Base-by-base conservation (phyloP, 2,329 filamentous ascomycete genomes). In the Curvularia eragrostidis region DNA sequence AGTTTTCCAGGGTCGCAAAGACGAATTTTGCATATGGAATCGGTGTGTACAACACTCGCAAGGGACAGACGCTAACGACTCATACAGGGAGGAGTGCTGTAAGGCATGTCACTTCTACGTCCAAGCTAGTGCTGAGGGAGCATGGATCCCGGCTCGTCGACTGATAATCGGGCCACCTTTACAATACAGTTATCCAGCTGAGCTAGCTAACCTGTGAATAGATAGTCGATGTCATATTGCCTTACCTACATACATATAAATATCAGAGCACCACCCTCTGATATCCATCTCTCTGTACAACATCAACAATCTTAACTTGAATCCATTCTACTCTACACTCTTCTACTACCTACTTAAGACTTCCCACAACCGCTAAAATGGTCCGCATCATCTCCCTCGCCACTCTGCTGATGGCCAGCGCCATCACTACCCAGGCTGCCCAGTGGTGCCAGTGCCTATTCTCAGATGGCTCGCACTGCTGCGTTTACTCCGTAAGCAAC, bases 371-470 rank as follows among this genome's bases (percentile, higher is more conserved):
- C 46, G 42, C 51, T 9, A 48, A 28, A 26, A 49, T 54, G 52
- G 52, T 54, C 44, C 46, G 46, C 38, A 54, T 54, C n/a, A 15
- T 42, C 36, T 49, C 46, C n/a, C 15, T 43, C 52, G 36, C 36
- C n/a, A 34, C 52, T 42, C 26, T 54, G n/a, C n/a, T 54, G 13
- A 41, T 54, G 15, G 36, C 52, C 28, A 42, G 26, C 36, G 44
- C 52, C 46, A 42, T 54, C 36, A 49, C 19, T 23, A 28, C 52
- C 3, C 36, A 54, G 36, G 52, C 52, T 26, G 44, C 52, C n/a
- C n/a, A 32, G n/a, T 49, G 15, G 26, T 54, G 52, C 46, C 52
- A 54, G 46, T 54, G 52, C 21, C 52, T 54, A 23, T 54, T 49
- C 38, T 5, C 10, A 10, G 38, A 54, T 28, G 52, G 38, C 36